Base-by-base conservation (phyloP, 352 stramenopile species). In the Pythium insidiosum region DNA sequence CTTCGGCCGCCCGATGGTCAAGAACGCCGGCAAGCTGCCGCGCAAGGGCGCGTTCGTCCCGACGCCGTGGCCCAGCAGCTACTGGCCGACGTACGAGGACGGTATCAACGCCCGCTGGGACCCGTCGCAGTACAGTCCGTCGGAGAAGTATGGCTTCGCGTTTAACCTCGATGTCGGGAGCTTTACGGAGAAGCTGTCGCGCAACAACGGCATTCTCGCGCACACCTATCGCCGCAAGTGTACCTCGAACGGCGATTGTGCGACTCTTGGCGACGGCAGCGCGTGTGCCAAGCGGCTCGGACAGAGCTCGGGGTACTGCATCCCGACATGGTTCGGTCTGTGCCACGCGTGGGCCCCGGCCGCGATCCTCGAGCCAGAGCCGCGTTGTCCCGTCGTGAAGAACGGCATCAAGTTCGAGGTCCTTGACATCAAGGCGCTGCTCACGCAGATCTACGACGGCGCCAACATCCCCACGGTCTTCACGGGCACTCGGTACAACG, bases 1-100 rank as follows among this genome's bases (percentile, higher is more conserved):
- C 35, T 51, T 44, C 34, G 15, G 16, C 3, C 16, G 24, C 34
- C 38, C 38, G 24, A 43, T 51, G 34, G 25, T 31, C 5, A 22
- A n/a, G 34, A 51, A 51, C 34, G 29, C 26, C 18, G 23, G 35
- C 21, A 12, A 12, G 19, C 41, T 48, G 20, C 5, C 28, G 19
- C 6, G 24, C 39, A 46, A 36, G 9, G 18, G 18, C 6, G 15
- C 3, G 19, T 18, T 29, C 5, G 38, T n/a, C 6, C 4, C 19
- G 38, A 28, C 38, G 19, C 38, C 38, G 23, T 85, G 73, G 73
- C 69, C 73, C 2, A 55, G 54, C 25, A 82, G 73, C 53, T 85
- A 83, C 56, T 85, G 72, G 72, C 67, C 72, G 3, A 49, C 68
- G 44, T 80, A 72, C 45, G 56, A 62, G 16, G 70, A 84, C 51